Evolutionary conservation across 306 rosid genomes (phyloP).

Genomic region (Calophaca sinica): DNA sequence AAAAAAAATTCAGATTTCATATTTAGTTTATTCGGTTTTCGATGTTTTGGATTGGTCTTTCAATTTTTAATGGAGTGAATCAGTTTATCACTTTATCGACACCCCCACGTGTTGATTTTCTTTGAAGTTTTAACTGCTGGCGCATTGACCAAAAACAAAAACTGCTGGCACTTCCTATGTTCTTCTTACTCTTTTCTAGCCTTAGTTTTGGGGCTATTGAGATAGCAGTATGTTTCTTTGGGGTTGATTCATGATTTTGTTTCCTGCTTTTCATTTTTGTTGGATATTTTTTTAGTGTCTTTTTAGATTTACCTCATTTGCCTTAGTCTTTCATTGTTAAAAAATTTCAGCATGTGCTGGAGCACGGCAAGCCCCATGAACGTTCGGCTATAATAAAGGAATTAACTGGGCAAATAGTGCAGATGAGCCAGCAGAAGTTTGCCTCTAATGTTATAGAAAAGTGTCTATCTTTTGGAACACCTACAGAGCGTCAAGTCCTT

Average conservation of each 20-base stretch:
- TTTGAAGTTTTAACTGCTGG: no score
- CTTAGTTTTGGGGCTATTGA: constrained; percentile 15
- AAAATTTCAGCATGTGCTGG: constrained; percentile 82
- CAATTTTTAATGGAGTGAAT: no score
- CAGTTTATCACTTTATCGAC: no score
- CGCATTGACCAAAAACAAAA: no score
- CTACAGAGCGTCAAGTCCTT: constrained; percentile 75
- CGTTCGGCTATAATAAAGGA: constrained; percentile 85
- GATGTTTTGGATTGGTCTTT: no score
- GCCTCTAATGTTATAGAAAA: constrained; percentile 96
- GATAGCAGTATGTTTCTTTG: not conserved
- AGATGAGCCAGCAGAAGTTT: constrained; percentile 98
- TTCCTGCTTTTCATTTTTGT: not conserved
- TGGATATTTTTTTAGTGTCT: not conserved
- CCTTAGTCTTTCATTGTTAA: constrained; percentile 8
- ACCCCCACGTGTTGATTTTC: no score
- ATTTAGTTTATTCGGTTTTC: no score
- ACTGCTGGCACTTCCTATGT: no score
- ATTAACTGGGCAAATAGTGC: constrained; percentile 90
- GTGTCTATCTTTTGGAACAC: constrained; percentile 88
- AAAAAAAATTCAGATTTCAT: no score
- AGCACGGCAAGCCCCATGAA: constrained; percentile 93
- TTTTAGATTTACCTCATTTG: not conserved
- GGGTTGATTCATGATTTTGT: not conserved
- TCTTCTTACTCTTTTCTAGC: not conserved